These are phyloP conservation scores for Phytophthora sp. DNA, from an alignment of 352 stramenopile species.

Conservation along the genomic window DNA sequence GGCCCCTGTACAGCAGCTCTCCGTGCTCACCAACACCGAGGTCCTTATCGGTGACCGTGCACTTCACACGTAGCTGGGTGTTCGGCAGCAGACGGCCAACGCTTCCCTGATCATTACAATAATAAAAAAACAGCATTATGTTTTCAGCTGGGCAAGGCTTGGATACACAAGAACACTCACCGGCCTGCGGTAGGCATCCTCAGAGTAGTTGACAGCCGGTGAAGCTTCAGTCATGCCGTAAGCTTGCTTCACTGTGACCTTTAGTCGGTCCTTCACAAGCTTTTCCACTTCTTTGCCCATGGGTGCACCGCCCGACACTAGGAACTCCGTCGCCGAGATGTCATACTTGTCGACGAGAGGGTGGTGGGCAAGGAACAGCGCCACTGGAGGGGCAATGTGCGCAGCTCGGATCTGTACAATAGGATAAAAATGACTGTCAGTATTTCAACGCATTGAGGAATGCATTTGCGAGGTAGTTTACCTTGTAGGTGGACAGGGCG, in stretches of 20 bases:
- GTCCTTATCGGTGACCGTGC: slow-evolving; percentile 50
- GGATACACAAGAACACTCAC: slow-evolving; percentile 12
- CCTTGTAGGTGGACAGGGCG: slow-evolving; percentile 72
- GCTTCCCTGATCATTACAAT: slow-evolving; percentile 29
- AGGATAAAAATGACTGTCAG: background rate
- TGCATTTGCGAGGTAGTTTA: slow-evolving; percentile 1
- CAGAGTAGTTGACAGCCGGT: slow-evolving; percentile 41
- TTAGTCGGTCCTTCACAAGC: slow-evolving; percentile 73
- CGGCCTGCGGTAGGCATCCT: slow-evolving; percentile 37
- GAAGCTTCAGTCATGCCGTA: slow-evolving; percentile 76
- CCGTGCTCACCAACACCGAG: slow-evolving; percentile 50
- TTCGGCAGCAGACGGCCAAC: slow-evolving; percentile 68
- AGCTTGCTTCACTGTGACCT: slow-evolving; percentile 50
- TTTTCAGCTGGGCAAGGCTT: background rate
- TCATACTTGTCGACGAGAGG: slow-evolving; percentile 93
- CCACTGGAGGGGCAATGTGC: slow-evolving; percentile 89
- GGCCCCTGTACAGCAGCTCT: slow-evolving; percentile 89
- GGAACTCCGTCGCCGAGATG: slow-evolving; percentile 72
- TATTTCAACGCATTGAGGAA: background rate
- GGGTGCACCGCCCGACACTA: slow-evolving; percentile 89
- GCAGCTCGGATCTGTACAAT: slow-evolving; percentile 40
- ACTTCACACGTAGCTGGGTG: slow-evolving; percentile 65
- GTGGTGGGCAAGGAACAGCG: slow-evolving; percentile 86
- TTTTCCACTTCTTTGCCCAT: slow-evolving; percentile 83
- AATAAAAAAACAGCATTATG: slow-evolving; percentile 2